phyloP scores from a whole-genome alignment of 495 filamentous ascomycete genomes.

The Pseudotulostoma volvatum region DNA sequence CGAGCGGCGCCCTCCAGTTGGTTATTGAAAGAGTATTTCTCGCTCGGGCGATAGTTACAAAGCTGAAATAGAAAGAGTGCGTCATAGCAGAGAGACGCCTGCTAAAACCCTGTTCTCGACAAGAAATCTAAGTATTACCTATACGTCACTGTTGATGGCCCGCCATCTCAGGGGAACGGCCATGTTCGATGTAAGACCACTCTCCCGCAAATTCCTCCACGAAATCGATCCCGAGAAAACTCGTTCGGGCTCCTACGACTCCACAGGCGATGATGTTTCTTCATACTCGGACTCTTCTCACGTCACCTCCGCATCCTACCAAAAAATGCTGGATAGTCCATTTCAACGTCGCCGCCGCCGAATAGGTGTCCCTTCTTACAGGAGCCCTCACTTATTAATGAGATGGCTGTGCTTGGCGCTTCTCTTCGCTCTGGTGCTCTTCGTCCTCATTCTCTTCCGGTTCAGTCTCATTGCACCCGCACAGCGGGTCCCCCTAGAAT shows the following conservation, averaged over 20 bases:
- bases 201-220: conserved; percentile 2
- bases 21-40: too few relatives aligned
- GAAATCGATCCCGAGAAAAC: conserved; percentile 18
- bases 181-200: conserved; percentile 1
- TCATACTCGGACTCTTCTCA: conserved; percentile 26
- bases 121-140: too few relatives aligned
- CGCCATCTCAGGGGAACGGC: not conserved
- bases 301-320: conserved; percentile 29
- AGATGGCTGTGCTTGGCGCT: conserved; percentile 57
- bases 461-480: conserved; percentile 49
- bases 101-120: too few relatives aligned
- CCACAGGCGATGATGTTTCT: conserved; percentile 10
- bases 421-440: conserved; percentile 48
- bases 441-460: conserved; percentile 53
- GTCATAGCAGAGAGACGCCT: too few relatives aligned
- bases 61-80: too few relatives aligned
- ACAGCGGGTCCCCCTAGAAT: conserved; percentile 38
- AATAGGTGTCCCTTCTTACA: conserved; percentile 33
- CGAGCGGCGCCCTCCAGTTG: too few relatives aligned
- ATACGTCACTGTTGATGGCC: not conserved
- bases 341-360: conserved; percentile 22
- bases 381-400: conserved; percentile 43
- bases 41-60: too few relatives aligned
- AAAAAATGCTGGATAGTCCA: conserved; percentile 37
- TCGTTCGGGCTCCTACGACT: conserved; percentile 8